phyloP scores from a whole-genome alignment of 768 basidiomycete genomes.

The Rhodotorula diobovata region DNA sequence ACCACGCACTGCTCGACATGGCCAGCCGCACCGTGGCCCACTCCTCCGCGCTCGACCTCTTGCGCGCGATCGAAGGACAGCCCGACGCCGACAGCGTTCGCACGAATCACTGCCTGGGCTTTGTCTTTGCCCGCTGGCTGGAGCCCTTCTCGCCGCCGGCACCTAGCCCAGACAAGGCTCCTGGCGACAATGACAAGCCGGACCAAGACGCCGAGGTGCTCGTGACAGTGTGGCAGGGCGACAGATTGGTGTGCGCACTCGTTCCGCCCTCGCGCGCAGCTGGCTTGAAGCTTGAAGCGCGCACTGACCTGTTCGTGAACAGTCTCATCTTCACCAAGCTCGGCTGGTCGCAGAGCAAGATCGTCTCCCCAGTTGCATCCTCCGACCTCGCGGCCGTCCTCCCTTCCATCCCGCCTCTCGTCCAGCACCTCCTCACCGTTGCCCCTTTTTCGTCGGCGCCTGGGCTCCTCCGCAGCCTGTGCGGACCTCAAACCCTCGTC shows the following conservation, averaged over 20 bases:
- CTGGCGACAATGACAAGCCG: neutral
- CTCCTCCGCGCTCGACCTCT: slow-evolving; percentile 3
- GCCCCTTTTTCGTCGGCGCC: neutral
- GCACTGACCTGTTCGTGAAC: neutral
- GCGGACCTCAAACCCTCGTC: slow-evolving; percentile 1
- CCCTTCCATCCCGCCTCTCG: slow-evolving; percentile 1
- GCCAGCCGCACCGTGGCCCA: neutral
- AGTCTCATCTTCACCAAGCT: slow-evolving; percentile 30
- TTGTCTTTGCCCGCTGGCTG: neutral
- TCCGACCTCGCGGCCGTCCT: neutral
- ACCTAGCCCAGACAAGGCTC: no score
- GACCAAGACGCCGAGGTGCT: slow-evolving; percentile 5
- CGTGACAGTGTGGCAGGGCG: neutral
- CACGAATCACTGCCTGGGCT: neutral
- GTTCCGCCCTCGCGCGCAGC: neutral
- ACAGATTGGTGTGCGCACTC: neutral
- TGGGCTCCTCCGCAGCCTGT: slow-evolving; percentile 10
- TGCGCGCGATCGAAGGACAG: neutral
- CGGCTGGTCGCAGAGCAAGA: slow-evolving; percentile 1
- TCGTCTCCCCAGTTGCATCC: slow-evolving; percentile 2
- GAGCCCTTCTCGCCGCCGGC: neutral
- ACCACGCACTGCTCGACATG: neutral
- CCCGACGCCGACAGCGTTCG: neutral
- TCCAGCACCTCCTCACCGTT: slow-evolving; percentile 15
- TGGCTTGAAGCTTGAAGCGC: no score